phyloP scores from a whole-genome alignment of 164 flowering plant species.

The Piper longum region DNA sequence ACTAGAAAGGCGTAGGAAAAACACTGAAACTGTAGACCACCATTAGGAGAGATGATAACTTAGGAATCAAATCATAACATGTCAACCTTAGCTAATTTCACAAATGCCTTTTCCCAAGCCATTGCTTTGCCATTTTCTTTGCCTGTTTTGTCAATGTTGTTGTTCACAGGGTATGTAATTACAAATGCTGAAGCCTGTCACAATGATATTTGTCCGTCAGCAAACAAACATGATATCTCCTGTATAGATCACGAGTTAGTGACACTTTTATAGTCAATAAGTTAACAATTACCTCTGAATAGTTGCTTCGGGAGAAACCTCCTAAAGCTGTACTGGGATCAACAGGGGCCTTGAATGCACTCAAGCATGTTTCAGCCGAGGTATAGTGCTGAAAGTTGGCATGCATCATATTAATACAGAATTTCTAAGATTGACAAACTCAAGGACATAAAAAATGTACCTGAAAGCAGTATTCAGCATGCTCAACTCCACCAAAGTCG shows the following conservation, averaged over 20 bases:
- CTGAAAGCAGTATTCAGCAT: constrained; percentile 84
- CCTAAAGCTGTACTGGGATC: constrained; percentile 92
- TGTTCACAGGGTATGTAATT: constrained; percentile 85
- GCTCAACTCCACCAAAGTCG: constrained; percentile 60
- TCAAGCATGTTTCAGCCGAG: constrained; percentile 66
- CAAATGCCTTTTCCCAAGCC: constrained; percentile 96
- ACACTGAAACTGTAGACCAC: background rate
- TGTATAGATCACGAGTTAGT: background rate
- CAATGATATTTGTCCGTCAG: constrained; percentile 4
- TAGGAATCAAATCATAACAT: background rate
- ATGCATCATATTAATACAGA: background rate
- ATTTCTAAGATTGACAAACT: background rate
- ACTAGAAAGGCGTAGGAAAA: constrained; percentile 1
- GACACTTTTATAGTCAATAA: too few relatives aligned
- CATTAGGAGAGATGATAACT: background rate
- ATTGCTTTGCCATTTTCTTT: constrained; percentile 59
- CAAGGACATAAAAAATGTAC: constrained; percentile 19
- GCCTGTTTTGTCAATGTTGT: constrained; percentile 45
- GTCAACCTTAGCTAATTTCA: constrained; percentile 61
- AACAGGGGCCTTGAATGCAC: constrained; percentile 90
- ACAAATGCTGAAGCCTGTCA: constrained; percentile 93
- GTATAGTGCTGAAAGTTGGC: constrained; percentile 51
- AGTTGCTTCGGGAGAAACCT: constrained; percentile 73
- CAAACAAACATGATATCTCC: background rate
- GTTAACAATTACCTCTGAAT: constrained; percentile 43